Conservation (phyloP, 1,284 basidiomycete genomes). For the Cutaneotrichosporon cavernicola region DNA sequence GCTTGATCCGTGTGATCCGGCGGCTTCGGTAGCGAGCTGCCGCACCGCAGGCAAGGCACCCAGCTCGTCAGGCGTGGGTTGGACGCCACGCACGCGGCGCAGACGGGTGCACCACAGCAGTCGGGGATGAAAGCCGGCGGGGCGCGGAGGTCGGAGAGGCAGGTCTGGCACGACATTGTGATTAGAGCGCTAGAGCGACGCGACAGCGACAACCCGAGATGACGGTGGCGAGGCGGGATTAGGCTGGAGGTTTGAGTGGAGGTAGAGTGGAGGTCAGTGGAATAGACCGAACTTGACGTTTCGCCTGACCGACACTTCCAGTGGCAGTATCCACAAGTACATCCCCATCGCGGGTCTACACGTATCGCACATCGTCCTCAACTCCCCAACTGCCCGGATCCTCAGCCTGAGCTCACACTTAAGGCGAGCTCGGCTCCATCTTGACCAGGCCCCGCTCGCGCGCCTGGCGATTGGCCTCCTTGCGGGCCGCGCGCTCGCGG, state of each 20-base stretch:
- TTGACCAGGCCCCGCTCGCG: conserved; percentile 38
- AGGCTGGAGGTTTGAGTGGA: too few species aligned
- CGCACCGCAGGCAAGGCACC: conserved; percentile 46
- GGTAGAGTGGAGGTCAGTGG: too few species aligned
- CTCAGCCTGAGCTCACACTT: background rate
- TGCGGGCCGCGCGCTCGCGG: conserved; percentile 29
- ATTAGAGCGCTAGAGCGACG: too few species aligned
- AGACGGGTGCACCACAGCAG: conserved; percentile 45
- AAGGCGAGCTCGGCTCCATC: conserved; percentile 57
- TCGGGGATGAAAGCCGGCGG: conserved; percentile 30
- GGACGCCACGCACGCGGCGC: conserved; percentile 32
- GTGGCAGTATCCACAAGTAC: background rate
- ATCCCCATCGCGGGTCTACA: background rate
- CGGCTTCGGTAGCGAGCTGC: conserved; percentile 12
- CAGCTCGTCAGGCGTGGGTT: conserved; percentile 47
- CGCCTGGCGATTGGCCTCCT: background rate
- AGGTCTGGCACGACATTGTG: conserved; percentile 33
- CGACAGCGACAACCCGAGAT: too few species aligned
- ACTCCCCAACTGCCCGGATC: background rate
- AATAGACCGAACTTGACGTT: too few species aligned
- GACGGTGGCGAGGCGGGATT: too few species aligned
- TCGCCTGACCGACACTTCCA: too few species aligned
- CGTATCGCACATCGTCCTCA: background rate
- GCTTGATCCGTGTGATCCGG: background rate
- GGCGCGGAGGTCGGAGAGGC: conserved; percentile 32